A percentile compares a stretch with the other conserved stretches of the same genome.
Evolutionary conservation across 1,284 basidiomycete genomes (phyloP).

Genomic region (Sporisorium sorghi): DNA sequence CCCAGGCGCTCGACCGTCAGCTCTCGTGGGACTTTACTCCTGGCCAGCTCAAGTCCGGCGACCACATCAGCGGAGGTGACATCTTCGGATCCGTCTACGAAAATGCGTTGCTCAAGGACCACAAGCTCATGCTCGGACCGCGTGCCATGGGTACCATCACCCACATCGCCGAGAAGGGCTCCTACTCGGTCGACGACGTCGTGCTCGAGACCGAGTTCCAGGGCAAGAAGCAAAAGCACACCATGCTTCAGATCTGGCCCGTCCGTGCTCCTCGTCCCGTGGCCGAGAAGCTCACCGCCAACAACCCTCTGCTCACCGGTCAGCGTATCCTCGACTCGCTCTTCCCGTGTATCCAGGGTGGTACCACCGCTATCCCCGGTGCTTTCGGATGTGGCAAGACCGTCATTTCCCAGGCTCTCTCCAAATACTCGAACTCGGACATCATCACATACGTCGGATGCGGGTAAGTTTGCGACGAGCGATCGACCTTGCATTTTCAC

Average conservation of each 20-base stretch:
- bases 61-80: conserved; percentile 96
- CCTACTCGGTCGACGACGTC: conserved; percentile 91
- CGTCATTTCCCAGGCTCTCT: conserved; percentile 77
- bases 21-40: conserved; percentile 97
- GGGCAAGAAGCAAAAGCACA: conserved; percentile 91
- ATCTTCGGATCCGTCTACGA: conserved; percentile 96
- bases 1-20: conserved; percentile 88
- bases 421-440: conserved; percentile 99
- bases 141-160: conserved; percentile 95
- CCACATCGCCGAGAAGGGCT: conserved; percentile 91
- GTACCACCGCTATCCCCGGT: conserved; percentile 98
- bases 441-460: conserved; percentile 99
- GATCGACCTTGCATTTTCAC: no score
- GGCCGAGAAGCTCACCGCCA: conserved; percentile 91
- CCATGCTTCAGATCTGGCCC: conserved; percentile 98
- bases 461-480: conserved; percentile 68
- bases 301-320: conserved; percentile 92
- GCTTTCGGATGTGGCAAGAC: conserved; percentile 87
- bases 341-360: conserved; percentile 99
- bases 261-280: conserved; percentile 97
- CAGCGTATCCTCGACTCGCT: conserved; percentile 97
- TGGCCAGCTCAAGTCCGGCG: conserved; percentile 78
- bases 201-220: conserved; percentile 98
- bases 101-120: conserved; percentile 94
- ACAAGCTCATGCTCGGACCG: conserved; percentile 96